Evolutionary conservation across 2,329 filamentous ascomycete genomes (phyloP).

Genomic region (Mariannaea elegans): DNA sequence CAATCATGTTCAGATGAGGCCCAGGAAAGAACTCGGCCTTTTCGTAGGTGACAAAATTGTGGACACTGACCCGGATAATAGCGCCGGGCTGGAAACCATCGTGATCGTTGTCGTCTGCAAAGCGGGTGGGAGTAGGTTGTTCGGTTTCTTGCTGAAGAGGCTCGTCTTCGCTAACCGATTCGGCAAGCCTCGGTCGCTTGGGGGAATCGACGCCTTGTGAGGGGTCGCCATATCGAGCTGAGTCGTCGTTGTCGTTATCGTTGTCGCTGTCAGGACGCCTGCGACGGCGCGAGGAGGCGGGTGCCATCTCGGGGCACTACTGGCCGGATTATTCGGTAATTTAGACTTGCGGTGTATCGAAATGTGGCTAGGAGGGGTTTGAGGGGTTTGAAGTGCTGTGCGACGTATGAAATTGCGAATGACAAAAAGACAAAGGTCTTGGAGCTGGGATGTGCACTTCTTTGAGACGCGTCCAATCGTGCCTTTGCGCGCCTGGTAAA

Average conservation of each 20-base stretch:
- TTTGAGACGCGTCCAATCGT: slow-evolving; percentile 33
- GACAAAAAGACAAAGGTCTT: neutral
- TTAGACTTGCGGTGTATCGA: neutral
- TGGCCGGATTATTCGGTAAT: neutral
- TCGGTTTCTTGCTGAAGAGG: slow-evolving; percentile 16
- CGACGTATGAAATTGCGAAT: neutral
- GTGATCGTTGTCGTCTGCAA: slow-evolving; percentile 22
- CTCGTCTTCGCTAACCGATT: slow-evolving; percentile 31
- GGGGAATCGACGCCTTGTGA: slow-evolving; percentile 41
- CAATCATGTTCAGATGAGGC: slow-evolving; percentile 96
- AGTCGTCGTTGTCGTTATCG: slow-evolving; percentile 49
- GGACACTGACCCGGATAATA: slow-evolving; percentile 85
- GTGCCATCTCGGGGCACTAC: slow-evolving; percentile 38
- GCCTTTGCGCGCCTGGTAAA: slow-evolving; percentile 32
- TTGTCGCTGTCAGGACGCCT: slow-evolving; percentile 55
- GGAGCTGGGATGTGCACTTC: slow-evolving; percentile 11
- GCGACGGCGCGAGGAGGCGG: slow-evolving; percentile 50
- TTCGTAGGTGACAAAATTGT: slow-evolving; percentile 95
- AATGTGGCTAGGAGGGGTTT: neutral
- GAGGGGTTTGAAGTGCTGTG: neutral
- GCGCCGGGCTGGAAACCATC: slow-evolving; percentile 75
- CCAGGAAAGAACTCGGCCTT: slow-evolving; percentile 90
- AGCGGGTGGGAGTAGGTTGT: slow-evolving; percentile 23
- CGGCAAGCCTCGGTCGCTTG: slow-evolving; percentile 49
- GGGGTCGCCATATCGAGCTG: slow-evolving; percentile 29